Base-by-base conservation (phyloP, 371 early-diverging fungal genomes). In the Scutellospora calospora region DNA sequence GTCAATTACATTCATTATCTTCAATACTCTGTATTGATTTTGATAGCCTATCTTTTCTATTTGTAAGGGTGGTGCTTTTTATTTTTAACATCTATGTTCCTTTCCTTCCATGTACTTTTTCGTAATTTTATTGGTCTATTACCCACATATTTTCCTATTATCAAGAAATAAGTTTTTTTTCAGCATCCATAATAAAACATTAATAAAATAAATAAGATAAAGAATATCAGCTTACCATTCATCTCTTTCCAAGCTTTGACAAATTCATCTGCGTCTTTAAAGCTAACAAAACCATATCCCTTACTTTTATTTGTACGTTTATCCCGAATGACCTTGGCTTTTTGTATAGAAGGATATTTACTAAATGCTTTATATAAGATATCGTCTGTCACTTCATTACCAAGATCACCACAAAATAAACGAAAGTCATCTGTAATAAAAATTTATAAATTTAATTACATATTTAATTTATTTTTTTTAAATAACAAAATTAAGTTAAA, bases 81-180 rank as follows among this genome's bases (percentile, higher is more conserved):
- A 18, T 16, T 49, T 78, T 78, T 78, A 81, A 87, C 84, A 57
- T 96, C 95, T 4, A 92, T 88, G 83, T 92, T 96, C 55, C 98
- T 92, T n/a, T 97, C 97, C 79, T 95, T 93, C 98, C 98, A 98
- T 22, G 88, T 95, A 82, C 97, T 96, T 83, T 98, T 97, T 62
- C 97, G 90, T 38, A 98, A 89, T 84, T 96, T 97, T 80, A 97
- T 94, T 12, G 98, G 98, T 76, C 98, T 86, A 81, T 94, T 96
- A 29, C 98, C 98, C 11, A 98, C 94, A 85, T 97, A 98, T 88
- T 98, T 98, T 49, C 97, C 97, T 97, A 87, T 25, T 62, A 31
- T 31, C 41, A 31, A 29, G 20, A 72, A 60, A 68, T 12, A 31
- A 66, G 31, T n/a, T 2, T 25, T 38, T 45, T 12, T n/a, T 38